Evolutionary conservation across 2,329 filamentous ascomycete species (phyloP).

Genomic region (Paracamarosporium sp.): DNA sequence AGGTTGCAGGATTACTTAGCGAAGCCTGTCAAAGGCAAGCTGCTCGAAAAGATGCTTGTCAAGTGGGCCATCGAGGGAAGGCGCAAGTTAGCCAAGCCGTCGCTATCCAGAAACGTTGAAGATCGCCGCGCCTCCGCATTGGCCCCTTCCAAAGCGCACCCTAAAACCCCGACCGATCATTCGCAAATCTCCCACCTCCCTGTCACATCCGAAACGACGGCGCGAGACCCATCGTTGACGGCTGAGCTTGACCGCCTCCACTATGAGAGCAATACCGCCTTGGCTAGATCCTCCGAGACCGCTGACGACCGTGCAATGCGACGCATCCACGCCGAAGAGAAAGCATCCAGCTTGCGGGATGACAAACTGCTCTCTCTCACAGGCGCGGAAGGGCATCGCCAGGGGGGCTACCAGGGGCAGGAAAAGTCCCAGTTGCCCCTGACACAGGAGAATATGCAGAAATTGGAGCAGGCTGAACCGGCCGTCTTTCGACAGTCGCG

Average conservation of each 20-base stretch:
- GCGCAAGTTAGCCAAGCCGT: conserved; percentile 39
- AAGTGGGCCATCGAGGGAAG: conserved; percentile 66
- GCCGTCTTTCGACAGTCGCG: conserved; percentile 14
- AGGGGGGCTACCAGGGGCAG: conserved; percentile 24
- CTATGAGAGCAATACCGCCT: conserved; percentile 45
- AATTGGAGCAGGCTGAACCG: conserved; percentile 34
- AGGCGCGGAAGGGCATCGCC: conserved; percentile 41
- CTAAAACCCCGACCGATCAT: conserved; percentile 34
- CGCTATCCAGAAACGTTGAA: conserved; percentile 27
- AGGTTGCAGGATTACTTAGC: conserved; percentile 39
- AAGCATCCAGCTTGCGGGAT: conserved; percentile 60
- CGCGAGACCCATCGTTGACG: conserved; percentile 34
- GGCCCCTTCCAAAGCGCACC: conserved; percentile 21
- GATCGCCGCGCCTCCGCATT: conserved; percentile 29
- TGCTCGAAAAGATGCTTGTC: conserved; percentile 68
- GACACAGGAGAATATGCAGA: conserved; percentile 47
- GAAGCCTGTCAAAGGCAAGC: conserved; percentile 70
- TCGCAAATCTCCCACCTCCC: conserved; percentile 33
- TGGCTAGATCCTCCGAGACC: conserved; percentile 50
- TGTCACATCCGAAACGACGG: conserved; percentile 44
- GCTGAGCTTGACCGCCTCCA: conserved; percentile 46
- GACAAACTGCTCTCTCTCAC: conserved; percentile 61
- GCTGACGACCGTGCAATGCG: conserved; percentile 55
- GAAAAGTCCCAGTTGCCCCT: conserved; percentile 36
- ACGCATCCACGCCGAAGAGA: conserved; percentile 61